phyloP scores from a whole-genome alignment of 73 alveolate genomes.

The Urostyla sp. region DNA sequence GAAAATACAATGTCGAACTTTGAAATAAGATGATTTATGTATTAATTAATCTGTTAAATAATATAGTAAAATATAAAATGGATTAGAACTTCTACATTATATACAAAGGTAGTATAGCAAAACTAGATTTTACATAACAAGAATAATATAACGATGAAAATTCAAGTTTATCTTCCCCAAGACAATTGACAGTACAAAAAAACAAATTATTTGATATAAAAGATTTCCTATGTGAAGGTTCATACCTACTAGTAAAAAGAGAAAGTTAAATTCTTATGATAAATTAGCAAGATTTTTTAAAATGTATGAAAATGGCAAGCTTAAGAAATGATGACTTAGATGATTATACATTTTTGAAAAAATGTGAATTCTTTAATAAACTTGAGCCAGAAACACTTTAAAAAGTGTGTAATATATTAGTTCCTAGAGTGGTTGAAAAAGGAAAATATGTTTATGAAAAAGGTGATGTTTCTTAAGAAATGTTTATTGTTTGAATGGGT shows the following conservation, averaged over 20 bases:
- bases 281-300: neutral
- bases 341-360: neutral
- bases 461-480: slow-evolving; percentile 46
- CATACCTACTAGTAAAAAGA: neutral
- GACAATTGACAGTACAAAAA: no score
- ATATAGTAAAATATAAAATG: slow-evolving; percentile 27
- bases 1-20: neutral
- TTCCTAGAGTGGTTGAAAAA: slow-evolving; percentile 38
- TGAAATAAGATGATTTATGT: neutral
- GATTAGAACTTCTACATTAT: slow-evolving; percentile 9
- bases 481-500: slow-evolving; percentile 41
- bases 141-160: slow-evolving; percentile 1
- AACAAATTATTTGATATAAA: slow-evolving; percentile 16
- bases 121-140: neutral
- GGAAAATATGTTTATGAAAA: slow-evolving; percentile 25
- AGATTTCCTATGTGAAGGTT: neutral
- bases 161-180: neutral
- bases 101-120: neutral
- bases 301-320: slow-evolving; percentile 23
- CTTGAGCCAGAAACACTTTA: neutral
- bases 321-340: slow-evolving; percentile 6
- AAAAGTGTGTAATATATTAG: slow-evolving; percentile 7
- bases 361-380: neutral
- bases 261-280: neutral
- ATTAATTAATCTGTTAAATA: neutral